Percentiles rank a stretch among this genome's conserved stretches.
phyloP scores from a whole-genome alignment of 192 early-diverging fungal species.

The Podila verticillata region DNA sequence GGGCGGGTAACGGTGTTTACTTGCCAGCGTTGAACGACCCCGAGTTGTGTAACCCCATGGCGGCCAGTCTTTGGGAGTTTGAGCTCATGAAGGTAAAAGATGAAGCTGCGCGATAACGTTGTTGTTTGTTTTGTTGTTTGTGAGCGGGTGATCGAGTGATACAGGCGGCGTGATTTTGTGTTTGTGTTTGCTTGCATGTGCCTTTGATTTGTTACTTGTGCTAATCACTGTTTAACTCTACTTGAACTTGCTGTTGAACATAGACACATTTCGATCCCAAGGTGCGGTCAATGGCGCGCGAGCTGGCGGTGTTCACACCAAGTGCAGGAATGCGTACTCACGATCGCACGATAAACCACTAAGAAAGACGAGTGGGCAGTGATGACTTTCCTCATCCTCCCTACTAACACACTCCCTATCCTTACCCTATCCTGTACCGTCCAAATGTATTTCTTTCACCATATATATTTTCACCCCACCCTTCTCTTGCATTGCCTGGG shows the following conservation, averaged over 20 bases:
- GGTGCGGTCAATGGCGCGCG: slow-evolving; percentile 55
- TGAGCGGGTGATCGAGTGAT: too few relatives aligned
- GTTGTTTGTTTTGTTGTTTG: too few relatives aligned
- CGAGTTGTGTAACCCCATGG: slow-evolving; percentile 95
- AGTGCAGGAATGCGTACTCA: slow-evolving; percentile 43
- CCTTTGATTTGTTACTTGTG: too few relatives aligned
- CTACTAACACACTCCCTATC: neutral
- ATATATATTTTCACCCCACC: too few relatives aligned
- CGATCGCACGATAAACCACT: slow-evolving; percentile 46
- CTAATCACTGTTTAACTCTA: neutral
- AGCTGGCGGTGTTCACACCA: slow-evolving; percentile 52
- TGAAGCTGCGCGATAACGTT: neutral
- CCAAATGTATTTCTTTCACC: too few relatives aligned
- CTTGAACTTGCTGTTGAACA: neutral
- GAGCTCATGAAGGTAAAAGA: slow-evolving; percentile 74
- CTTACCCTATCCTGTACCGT: too few relatives aligned
- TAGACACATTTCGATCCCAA: slow-evolving; percentile 70
- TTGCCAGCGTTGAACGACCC: slow-evolving; percentile 85
- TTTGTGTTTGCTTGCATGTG: too few relatives aligned
- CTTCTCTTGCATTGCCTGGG: too few relatives aligned
- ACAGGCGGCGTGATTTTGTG: too few relatives aligned
- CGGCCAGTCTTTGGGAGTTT: slow-evolving; percentile 90
- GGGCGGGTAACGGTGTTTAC: slow-evolving; percentile 80
- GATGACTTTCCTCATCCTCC: too few relatives aligned
- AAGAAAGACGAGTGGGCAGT: neutral